Evolutionary conservation across 495 filamentous ascomycete species (phyloP).

Genomic region (Aspergillus coremiiformis): DNA sequence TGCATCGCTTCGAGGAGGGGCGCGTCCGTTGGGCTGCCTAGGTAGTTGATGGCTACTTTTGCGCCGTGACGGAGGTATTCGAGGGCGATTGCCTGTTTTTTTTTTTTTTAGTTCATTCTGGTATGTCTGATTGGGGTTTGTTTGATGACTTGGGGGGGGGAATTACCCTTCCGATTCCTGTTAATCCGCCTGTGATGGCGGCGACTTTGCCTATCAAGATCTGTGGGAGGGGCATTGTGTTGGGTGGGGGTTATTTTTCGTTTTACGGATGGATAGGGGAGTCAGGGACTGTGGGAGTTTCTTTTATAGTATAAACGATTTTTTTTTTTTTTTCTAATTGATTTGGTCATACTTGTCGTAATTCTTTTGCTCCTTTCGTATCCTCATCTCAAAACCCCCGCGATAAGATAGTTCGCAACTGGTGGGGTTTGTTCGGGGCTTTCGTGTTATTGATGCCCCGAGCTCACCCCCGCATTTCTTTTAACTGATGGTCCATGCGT

Average conservation of each 20-base stretch:
- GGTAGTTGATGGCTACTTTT: slow-evolving; percentile 63
- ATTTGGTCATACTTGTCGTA: not conserved
- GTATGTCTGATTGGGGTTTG: too few species aligned
- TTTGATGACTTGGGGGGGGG: not conserved
- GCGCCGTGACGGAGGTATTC: slow-evolving; percentile 64
- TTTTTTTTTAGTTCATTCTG: too few species aligned
- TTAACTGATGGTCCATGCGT: too few species aligned
- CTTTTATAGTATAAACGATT: not conserved
- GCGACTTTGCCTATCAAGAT: slow-evolving; percentile 58
- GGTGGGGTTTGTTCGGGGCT: slow-evolving; percentile 16
- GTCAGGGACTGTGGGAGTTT: not conserved
- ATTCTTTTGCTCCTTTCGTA: not conserved
- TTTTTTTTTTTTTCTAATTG: not conserved
- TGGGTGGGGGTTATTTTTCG: not conserved
- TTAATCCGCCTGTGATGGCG: slow-evolving; percentile 69
- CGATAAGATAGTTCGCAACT: slow-evolving; percentile 16
- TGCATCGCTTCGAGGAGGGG: slow-evolving; percentile 48
- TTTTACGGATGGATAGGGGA: not conserved
- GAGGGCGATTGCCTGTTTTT: slow-evolving; percentile 54
- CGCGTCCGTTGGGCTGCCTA: slow-evolving; percentile 48
- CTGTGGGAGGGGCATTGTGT: slow-evolving; percentile 23
- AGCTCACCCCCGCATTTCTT: slow-evolving; percentile 12
- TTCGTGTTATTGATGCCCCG: slow-evolving; percentile 30
- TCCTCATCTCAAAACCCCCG: slow-evolving; percentile 5
- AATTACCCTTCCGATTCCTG: slow-evolving; percentile 60